phyloP scores from a whole-genome alignment of 169 alveolate genomes.

The Theileria orientalis region DNA sequence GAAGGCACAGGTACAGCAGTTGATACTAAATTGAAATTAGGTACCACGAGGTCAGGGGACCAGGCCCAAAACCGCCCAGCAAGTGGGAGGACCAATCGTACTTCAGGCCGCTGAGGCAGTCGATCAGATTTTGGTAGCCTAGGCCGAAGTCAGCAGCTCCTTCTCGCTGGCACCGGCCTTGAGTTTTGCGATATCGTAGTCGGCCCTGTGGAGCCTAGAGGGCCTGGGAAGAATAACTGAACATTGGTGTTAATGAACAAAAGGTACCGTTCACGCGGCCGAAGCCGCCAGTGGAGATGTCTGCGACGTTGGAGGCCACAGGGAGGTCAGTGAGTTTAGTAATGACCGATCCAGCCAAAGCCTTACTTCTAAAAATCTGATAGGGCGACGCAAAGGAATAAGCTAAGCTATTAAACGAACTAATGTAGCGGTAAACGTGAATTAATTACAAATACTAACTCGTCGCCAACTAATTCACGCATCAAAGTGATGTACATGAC shows the following conservation, averaged over 20 bases:
- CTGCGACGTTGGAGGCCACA: constrained; percentile 71
- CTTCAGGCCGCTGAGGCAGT: constrained; percentile 75
- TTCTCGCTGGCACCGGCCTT: constrained; percentile 35
- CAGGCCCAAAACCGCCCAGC: constrained; percentile 72
- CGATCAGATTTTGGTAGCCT: constrained; percentile 75
- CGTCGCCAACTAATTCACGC: constrained; percentile 63
- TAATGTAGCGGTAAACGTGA: too few species aligned
- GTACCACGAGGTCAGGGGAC: constrained; percentile 84
- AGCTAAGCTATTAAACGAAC: too few species aligned
- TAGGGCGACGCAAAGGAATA: too few species aligned
- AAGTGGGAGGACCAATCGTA: constrained; percentile 79
- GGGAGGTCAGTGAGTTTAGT: constrained; percentile 73
- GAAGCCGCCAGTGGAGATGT: constrained; percentile 71
- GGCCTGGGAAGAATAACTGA: constrained; percentile 59
- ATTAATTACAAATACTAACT: constrained; percentile 1
- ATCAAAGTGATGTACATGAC: constrained; percentile 49
- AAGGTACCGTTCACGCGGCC: constrained; percentile 73
- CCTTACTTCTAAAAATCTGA: constrained; percentile 31
- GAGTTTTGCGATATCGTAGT: constrained; percentile 63
- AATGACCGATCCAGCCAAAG: constrained; percentile 72
- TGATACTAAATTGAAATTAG: constrained; percentile 28
- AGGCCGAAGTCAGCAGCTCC: constrained; percentile 11
- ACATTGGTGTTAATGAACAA: not conserved
- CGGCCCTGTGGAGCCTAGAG: constrained; percentile 54
- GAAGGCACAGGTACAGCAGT: constrained; percentile 75